Base-by-base conservation (phyloP, 2,329 filamentous ascomycete species). In the Lithohypha guttulata region DNA sequence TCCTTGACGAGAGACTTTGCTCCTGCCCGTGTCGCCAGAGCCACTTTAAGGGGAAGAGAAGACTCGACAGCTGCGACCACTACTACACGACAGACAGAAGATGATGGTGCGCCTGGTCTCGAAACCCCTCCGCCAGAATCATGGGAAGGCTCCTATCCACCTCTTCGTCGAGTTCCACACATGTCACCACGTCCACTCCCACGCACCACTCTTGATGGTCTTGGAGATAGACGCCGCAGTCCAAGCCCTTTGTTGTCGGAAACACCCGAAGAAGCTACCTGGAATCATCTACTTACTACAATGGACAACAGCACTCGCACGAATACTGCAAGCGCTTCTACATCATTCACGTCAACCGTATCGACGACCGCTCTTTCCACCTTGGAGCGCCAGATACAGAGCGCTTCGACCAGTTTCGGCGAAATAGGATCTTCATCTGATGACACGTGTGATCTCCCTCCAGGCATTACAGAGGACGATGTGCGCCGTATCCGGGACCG, bases 211-310 rank as follows among this genome's bases (percentile, higher is more conserved):
- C 46, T 81, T 1, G 79, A 93, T 58, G 85, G 85, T 3, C 71
- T 94, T 11, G 86, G 85, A 25, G 85, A 94, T 59, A 81, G 86
- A 42, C 75, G 84, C 46, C 77, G 85, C 50, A 93, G 85, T 58
- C 63, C 84, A n/a, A 86, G 80, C 54, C 79, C 81, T 9, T 27
- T 34, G 6, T 27, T 34, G 6, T 44, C 46, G 13, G 41, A 44
- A 21, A 34, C 29, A 15, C 39, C 28, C 6, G 69, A 65, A 26
- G 71, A 75, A 46, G 69, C 71, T 34, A 68, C 69, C 1, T 95
- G 87, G 87, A 81, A 89, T 43, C 84, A 79, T 2, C 75, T 95
- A 38, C 66, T 86, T 42, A 79, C 73, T 5, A 93, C 84, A 0
- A 72, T 95, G 44, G 79, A 82, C 0, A 84, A 84, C 1, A n/a